Evolutionary conservation across 176 grass and related monocot genomes (phyloP), one percentile per base, ranked within the genome.

Genomic region (Musa beccarii): DNA sequence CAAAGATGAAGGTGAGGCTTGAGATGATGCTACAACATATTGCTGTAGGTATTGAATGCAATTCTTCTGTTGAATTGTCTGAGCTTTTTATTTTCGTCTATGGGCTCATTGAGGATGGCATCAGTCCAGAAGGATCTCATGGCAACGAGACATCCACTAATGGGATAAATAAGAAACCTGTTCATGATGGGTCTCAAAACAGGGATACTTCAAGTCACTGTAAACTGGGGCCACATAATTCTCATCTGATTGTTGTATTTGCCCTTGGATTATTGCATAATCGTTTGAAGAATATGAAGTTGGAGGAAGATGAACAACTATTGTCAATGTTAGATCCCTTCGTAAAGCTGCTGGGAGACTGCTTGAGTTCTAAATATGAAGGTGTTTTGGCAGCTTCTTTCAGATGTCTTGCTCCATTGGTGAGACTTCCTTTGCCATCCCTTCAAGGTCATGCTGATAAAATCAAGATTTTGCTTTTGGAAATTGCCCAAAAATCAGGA

Each of bases 271-370:
- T 98, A 77, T 77, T 98, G 51, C 86, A 77, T 62, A 89, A 80
- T 75, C 81, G 86, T 66, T 73, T 98, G 66, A 98, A 98, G 85
- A 89, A 81, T 69, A 89, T 90, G 65, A 91, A 98, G 78, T 78
- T 89, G 62, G 49, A 93, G 80, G 63, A 85, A 53, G 84, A 93
- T 74, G 84, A 80, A 51, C 63, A 87, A 34, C 83, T 98, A 63
- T 68, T 98, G 53, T 87, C 84, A 17, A 89, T 89, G 90, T 79
- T 98, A 75, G 90, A 98, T 73, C 94, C 94, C 21, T 98, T 98
- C 82, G 78, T 98, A 67, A 82, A 84, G 43, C 84, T 93, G 69
- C 49, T 98, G 73, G 75, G 65, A 59, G 78, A 89, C 77, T 98
- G 94, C 68, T 55, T 98, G 49, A 87, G 72, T 78, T 98, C 94